Percentiles rank a stretch among this genome's conserved stretches.
phyloP scores from a whole-genome alignment of 176 grass and related monocot genomes.

The Pontederia crassipes region DNA sequence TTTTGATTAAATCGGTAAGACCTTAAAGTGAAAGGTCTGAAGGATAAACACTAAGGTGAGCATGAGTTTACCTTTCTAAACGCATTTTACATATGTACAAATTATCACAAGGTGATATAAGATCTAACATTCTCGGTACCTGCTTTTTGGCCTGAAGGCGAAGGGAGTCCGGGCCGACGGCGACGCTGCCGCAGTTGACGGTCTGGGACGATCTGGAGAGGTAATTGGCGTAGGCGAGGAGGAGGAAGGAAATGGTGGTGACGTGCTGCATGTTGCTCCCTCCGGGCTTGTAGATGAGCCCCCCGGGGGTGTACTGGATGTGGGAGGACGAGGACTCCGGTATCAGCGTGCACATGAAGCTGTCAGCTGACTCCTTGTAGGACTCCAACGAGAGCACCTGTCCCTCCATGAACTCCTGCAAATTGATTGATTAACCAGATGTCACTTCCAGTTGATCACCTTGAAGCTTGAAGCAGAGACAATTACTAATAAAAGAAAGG shows the following conservation, averaged over 20 bases:
- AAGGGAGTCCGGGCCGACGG: slow-evolving; percentile 47
- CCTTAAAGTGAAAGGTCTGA: no score
- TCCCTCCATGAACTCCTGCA: slow-evolving; percentile 77
- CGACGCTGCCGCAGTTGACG: slow-evolving; percentile 55
- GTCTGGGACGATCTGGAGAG: slow-evolving; percentile 55
- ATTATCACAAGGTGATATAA: not conserved
- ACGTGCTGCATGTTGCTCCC: slow-evolving; percentile 97
- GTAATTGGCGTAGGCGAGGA: slow-evolving; percentile 76
- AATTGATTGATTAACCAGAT: not conserved
- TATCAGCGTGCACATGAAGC: slow-evolving; percentile 77
- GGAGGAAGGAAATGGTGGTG: slow-evolving; percentile 70
- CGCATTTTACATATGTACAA: no score
- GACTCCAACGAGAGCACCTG: slow-evolving; percentile 44
- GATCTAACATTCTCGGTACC: slow-evolving; percentile 9
- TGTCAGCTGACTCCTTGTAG: slow-evolving; percentile 69
- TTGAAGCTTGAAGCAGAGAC: not conserved
- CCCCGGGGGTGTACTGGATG: slow-evolving; percentile 62
- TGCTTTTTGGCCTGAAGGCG: slow-evolving; percentile 52
- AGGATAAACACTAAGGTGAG: no score
- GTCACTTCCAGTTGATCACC: no score
- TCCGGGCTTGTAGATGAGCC: slow-evolving; percentile 81
- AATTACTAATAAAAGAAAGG: not conserved
- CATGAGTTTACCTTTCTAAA: no score
- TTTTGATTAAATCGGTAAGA: no score
- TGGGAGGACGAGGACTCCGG: slow-evolving; percentile 66